Percentiles rank a stretch among this genome's conserved stretches.
Evolutionary conservation across 257 asterid genomes (phyloP).

Genomic region (Asclepias syriaca): DNA sequence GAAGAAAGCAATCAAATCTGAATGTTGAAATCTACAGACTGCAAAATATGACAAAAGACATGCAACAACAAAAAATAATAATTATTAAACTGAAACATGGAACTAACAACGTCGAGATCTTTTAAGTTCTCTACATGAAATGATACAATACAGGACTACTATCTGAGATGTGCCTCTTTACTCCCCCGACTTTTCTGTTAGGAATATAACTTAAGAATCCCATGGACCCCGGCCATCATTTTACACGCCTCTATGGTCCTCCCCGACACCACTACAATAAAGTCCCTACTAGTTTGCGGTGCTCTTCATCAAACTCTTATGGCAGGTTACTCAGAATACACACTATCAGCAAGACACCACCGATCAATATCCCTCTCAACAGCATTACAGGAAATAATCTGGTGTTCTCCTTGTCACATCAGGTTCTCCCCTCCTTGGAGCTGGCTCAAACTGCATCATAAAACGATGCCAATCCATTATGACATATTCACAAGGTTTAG

Average conservation of each 20-base stretch:
- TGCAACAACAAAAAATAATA: background rate
- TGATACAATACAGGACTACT: slow-evolving; percentile 32
- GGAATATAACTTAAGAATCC: slow-evolving; percentile 35
- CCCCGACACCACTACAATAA: slow-evolving; percentile 18
- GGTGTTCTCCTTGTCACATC: slow-evolving; percentile 95
- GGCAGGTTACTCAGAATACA: slow-evolving; percentile 14
- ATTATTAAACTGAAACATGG: slow-evolving; percentile 11
- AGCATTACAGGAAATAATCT: slow-evolving; percentile 80
- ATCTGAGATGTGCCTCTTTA: slow-evolving; percentile 15
- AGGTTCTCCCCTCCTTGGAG: slow-evolving; percentile 98
- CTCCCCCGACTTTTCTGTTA: slow-evolving; percentile 31
- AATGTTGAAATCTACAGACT: slow-evolving; percentile 10
- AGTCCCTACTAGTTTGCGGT: slow-evolving; percentile 22
- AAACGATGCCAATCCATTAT: background rate
- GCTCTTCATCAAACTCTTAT: slow-evolving; percentile 13
- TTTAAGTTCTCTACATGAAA: slow-evolving; percentile 10
- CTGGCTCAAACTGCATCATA: slow-evolving; percentile 78
- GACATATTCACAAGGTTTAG: background rate
- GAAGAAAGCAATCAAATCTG: background rate
- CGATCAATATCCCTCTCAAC: slow-evolving; percentile 25
- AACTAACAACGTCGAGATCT: background rate
- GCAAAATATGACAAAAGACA: slow-evolving; percentile 6
- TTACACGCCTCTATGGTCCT: slow-evolving; percentile 32
- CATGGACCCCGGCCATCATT: slow-evolving; percentile 26
- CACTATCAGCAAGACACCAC: slow-evolving; percentile 18